Base-by-base conservation (phyloP, 2,329 filamentous ascomycete genomes). In the Aspergillus sp. region DNA sequence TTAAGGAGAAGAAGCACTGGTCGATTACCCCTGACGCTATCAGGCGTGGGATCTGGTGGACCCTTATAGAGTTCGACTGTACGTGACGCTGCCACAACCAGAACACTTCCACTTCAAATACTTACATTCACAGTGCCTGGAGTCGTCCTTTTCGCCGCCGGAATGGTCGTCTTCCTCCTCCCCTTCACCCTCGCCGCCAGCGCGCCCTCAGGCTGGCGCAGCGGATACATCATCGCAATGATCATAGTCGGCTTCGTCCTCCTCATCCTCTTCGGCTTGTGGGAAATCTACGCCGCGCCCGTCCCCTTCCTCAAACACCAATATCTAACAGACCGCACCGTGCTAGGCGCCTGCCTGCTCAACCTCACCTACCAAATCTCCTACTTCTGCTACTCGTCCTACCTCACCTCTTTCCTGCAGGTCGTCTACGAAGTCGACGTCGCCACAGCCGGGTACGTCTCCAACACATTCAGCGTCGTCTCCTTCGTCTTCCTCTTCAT, bases 141-240 rank as follows among this genome's bases (percentile, higher is more conserved):
- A n/a, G 77, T 88, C 23, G 55, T 89, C 14, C 75, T 90, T 3
- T 78, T 90, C 57, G 80, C 82, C 8, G 77, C 74, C 1, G 88
- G 86, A 1, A 82, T 89, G 63, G 79, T 83, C 1, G 73, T 90
- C 9, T 85, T 90, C 68, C 78, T 90, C 3, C 79, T 90, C n/a
- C 84, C 87, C 0, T 87, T 90, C 71, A 83, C 75, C 19, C 77
- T 90, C 8, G 75, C 78, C 50, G 49, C 59, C 6, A 66, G 62
- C 17, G 72, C 77, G 4, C 64, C 69, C 8, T 56, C 73, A 6
- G 69, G 72, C 12, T 83, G 79, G 79, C 57, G 64, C 3, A 75
- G 78, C 0, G 73, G 75, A 12, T 68, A 79, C 23, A 78, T 84
- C 62, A 79, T 84, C 52, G 73, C 72, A 23, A 80, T 85, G 70